Percentiles rank a stretch among this genome's conserved stretches.
Evolutionary conservation across 176 grass and related monocot genomes (phyloP).

Genomic region (Elymus sibiricus): DNA sequence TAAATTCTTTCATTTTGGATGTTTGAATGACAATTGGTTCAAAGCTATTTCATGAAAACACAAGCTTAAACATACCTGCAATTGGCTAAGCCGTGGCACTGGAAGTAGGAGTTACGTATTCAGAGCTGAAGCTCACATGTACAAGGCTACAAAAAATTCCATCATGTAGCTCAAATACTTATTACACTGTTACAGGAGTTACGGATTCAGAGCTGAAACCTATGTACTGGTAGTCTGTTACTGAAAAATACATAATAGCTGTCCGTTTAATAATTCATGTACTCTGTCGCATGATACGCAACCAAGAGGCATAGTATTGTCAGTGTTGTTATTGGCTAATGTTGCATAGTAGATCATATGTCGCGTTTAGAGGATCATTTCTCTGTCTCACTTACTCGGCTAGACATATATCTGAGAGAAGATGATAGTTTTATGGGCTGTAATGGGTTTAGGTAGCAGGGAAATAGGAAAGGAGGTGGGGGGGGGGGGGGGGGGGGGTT

Average conservation of each 20-base stretch:
- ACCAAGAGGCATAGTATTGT: background rate
- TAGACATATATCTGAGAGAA: background rate
- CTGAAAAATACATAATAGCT: background rate
- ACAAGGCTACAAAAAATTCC: background rate
- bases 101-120: background rate
- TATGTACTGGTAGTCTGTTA: background rate
- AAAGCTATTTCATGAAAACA: background rate
- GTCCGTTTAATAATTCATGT: background rate
- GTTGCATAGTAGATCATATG: background rate
- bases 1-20: background rate
- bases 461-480: background rate
- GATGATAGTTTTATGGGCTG: background rate
- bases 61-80: background rate
- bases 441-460: background rate
- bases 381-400: background rate
- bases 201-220: background rate
- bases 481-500: background rate
- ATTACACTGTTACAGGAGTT: background rate
- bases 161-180: background rate
- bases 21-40: conserved; percentile 3
- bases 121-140: background rate
- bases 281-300: background rate
- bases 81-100: background rate
- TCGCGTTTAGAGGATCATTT: background rate
- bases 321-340: background rate